Conservation (phyloP, 1,139 yeast genomes). For the Diutina catenulata region DNA sequence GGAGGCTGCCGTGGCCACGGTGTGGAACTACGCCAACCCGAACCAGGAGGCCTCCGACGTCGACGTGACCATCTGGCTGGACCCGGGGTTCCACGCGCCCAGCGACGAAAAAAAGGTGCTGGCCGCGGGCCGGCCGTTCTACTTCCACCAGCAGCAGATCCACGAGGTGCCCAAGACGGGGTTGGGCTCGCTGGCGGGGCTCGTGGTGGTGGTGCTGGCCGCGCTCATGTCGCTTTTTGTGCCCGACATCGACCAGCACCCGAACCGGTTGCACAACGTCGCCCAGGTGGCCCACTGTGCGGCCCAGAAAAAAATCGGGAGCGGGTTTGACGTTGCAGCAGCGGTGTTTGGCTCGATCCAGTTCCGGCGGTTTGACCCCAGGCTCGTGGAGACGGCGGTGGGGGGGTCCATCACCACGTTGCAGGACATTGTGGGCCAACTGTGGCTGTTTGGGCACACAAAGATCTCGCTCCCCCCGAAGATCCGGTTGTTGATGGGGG, state of each 20-base stretch:
- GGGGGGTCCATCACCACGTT: constrained; percentile 17
- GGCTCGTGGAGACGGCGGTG: constrained; percentile 31
- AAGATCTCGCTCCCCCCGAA: constrained; percentile 57
- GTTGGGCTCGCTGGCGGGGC: constrained; percentile 90
- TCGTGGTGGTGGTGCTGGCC: constrained; percentile 71
- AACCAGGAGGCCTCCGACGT: constrained; percentile 17
- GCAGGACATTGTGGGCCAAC: constrained; percentile 26
- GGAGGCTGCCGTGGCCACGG: constrained; percentile 46
- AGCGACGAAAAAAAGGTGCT: constrained; percentile 21
- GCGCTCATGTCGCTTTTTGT: constrained; percentile 45
- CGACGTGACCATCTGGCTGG: constrained; percentile 61
- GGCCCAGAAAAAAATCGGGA: constrained; percentile 92
- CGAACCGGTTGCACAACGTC: constrained; percentile 51
- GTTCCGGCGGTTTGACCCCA: constrained; percentile 62
- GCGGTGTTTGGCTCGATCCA: constrained; percentile 86
- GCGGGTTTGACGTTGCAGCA: constrained; percentile 95
- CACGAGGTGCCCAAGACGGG: constrained; percentile 85
- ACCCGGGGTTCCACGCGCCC: constrained; percentile 76
- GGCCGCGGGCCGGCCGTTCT: constrained; percentile 33
- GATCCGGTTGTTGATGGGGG: constrained; percentile 77
- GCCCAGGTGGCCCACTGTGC: constrained; percentile 86
- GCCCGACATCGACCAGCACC: constrained; percentile 9
- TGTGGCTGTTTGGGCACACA: constrained; percentile 49
- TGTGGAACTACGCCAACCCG: constrained; percentile 31
- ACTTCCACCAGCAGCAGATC: constrained; percentile 49